These are phyloP conservation scores for Hypoxylon sp. DNA, from an alignment of 2,329 filamentous ascomycete species.

Conservation along the genomic window DNA sequence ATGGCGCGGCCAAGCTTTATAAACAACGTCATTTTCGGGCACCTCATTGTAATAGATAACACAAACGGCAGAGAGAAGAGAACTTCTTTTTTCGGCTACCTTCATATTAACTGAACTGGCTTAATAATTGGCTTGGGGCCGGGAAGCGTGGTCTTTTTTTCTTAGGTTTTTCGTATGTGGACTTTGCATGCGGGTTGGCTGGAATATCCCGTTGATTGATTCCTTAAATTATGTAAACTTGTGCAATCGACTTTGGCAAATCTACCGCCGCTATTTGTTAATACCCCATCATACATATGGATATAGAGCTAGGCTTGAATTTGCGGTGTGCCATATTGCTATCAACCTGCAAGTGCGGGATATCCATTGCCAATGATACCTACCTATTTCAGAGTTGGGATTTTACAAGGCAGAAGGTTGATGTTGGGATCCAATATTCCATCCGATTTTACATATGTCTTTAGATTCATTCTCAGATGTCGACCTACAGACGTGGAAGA, in stretches of 20 bases:
- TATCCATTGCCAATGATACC: conserved; percentile 1
- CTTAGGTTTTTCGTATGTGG: conserved; percentile 27
- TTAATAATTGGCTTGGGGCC: conserved; percentile 4
- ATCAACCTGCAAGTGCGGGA: background rate
- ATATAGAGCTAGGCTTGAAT: background rate
- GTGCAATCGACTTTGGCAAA: background rate
- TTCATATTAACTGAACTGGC: conserved; percentile 6
- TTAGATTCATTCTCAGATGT: background rate
- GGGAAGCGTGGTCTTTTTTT: conserved; percentile 30
- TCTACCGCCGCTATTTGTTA: background rate
- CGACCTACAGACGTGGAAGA: background rate
- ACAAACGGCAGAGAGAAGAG: conserved; percentile 37
- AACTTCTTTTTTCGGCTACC: conserved; percentile 20
- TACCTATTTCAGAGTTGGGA: background rate
- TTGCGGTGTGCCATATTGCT: background rate
- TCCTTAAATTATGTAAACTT: background rate
- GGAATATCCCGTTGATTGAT: background rate
- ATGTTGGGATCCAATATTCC: background rate
- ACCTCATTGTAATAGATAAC: conserved; percentile 51
- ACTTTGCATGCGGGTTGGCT: conserved; percentile 15
- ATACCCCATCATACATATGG: background rate
- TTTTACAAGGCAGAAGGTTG: background rate
- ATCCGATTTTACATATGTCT: background rate
- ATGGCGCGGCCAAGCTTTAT: conserved; percentile 37
- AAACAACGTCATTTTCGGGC: conserved; percentile 41